Percentiles rank a stretch among this genome's conserved stretches.
Conservation (phyloP, 345 rosid species). For the Eucalyptus pauciflora region DNA sequence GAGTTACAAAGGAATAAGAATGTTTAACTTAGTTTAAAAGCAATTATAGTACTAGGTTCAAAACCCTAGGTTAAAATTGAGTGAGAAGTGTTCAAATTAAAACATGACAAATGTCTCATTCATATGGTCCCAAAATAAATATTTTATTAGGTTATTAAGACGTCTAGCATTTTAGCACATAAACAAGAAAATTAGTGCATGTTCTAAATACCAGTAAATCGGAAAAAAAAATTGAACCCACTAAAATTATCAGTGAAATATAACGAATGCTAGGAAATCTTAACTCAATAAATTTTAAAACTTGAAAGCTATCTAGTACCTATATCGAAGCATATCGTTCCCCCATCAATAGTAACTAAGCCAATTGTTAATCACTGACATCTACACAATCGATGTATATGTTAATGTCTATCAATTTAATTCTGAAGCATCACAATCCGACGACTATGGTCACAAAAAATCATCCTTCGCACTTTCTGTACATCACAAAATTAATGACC, state of each 20-base stretch:
- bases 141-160: background rate
- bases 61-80: background rate
- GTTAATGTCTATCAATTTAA: background rate
- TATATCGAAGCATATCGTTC: background rate
- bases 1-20: background rate
- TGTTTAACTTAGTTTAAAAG: background rate
- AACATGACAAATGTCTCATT: background rate
- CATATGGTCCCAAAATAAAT: background rate
- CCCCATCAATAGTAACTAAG: background rate
- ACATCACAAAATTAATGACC: background rate
- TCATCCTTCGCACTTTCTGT: background rate
- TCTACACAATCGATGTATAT: background rate
- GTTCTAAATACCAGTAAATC: background rate
- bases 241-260: background rate
- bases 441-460: fast-evolving
- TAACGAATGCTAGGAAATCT: background rate
- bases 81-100: background rate
- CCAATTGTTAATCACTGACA: background rate
- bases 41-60: background rate
- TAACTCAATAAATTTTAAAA: background rate
- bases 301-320: background rate
- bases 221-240: background rate
- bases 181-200: background rate
- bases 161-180: background rate
- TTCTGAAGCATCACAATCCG: background rate